Base-by-base conservation (phyloP, 495 filamentous ascomycete species). In the Copromyces sp. region DNA sequence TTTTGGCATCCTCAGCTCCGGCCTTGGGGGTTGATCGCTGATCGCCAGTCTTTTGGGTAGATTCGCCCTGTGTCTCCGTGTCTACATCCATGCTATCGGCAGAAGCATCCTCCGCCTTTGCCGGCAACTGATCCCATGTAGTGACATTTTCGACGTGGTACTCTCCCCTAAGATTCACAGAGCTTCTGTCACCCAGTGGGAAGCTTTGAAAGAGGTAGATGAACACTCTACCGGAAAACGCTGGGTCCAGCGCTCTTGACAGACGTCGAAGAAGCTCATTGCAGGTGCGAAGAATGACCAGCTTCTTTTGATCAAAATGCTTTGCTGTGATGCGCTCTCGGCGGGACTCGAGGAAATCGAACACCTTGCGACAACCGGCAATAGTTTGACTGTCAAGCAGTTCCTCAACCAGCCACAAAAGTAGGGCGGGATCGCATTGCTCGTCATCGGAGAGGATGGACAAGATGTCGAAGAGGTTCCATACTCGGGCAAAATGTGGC, bases 151-250 rank as follows among this genome's bases (percentile, higher is more conserved):
- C 95, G 24, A 90, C 88, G 77, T 99, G 96, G 74, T 94, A 99
- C 81, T 98, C 95, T 75, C 95, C 95, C 38, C 96, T 89, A 68
- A 98, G 87, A 76, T 99, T 99, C 68, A 99, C 95, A 2, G 94
- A 97, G 79, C 95, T 98, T 77, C 92, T 95, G 82, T 99, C 95
- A 37, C 94, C 94, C 0, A 98, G 85, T 12, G 95, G 94, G 77
- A 98, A 98, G 79, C 93, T 96, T 80, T 98, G 95, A 81, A 97
- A 98, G 72, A 98, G 88, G 78, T 97, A 99, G 74, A 99, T 97
- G 78, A 97, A 97, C 29, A 99, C 94, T 61, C 95, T 87, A 42
- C 95, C 95, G 79, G 94, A 98, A 80, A 99, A 99, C 3, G 97
- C 94, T 0, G 96, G 93, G 82, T 99, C 96, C 77, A 98, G 94